Evolutionary conservation across 768 basidiomycete genomes (phyloP).

Genomic region (Rubroboletus satanas): DNA sequence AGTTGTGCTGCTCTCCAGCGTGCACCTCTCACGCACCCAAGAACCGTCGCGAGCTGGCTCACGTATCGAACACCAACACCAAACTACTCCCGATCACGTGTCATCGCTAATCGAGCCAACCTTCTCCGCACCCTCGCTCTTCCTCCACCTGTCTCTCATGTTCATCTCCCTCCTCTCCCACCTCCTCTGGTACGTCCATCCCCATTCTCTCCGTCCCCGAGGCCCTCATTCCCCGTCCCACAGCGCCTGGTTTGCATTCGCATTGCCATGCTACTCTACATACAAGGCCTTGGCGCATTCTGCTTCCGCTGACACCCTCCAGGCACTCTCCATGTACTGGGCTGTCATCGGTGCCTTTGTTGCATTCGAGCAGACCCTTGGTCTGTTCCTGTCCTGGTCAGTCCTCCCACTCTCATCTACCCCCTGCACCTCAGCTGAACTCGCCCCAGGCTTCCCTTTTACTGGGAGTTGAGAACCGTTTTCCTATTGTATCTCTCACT

Average conservation of each 20-base stretch:
- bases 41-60: not conserved
- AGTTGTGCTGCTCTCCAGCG: too few relatives aligned
- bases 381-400: constrained; percentile 65
- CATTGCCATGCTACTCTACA: constrained; percentile 59
- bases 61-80: not conserved
- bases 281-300: constrained; percentile 62
- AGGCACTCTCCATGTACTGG: constrained; percentile 63
- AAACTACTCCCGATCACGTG: not conserved
- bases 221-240: not conserved
- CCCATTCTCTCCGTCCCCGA: not conserved
- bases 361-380: constrained; percentile 58
- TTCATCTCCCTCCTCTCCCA: constrained; percentile 48
- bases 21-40: too few relatives aligned
- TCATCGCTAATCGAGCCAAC: too few relatives aligned
- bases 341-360: constrained; percentile 55
- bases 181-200: constrained; percentile 40
- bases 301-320: constrained; percentile 50
- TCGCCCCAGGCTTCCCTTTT: constrained; percentile 64
- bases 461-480: constrained; percentile 68
- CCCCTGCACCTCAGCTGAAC: constrained; percentile 7
- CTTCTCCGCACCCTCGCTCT: too few relatives aligned
- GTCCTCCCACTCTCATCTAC: constrained; percentile 12
- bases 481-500: constrained; percentile 66
- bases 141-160: constrained; percentile 30
- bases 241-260: constrained; percentile 71